Evolutionary conservation across 768 basidiomycete genomes (phyloP).

Genomic region (Agrocybe praecox): DNA sequence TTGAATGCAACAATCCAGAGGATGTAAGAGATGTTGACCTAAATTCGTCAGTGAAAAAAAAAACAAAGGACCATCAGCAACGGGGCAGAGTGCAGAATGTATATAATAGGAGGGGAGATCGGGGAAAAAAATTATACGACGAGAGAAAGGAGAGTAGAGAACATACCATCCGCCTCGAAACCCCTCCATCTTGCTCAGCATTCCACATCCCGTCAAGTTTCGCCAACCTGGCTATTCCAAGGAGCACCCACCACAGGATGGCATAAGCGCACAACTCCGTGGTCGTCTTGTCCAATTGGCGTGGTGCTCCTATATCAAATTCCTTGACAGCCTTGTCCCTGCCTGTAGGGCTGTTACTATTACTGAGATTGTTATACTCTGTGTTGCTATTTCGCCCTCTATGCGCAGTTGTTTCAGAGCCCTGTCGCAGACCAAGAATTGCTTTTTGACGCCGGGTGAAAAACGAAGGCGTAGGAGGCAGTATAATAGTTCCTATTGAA

Average conservation of each 20-base stretch:
- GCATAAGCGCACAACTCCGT: conserved; percentile 79
- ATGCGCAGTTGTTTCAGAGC: not conserved
- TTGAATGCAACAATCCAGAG: conserved; percentile 92
- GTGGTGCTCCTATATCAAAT: conserved; percentile 31
- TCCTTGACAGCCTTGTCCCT: conserved; percentile 8
- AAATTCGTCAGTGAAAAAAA: not conserved
- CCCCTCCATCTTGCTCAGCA: conserved; percentile 25
- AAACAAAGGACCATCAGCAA: not conserved
- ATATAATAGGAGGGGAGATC: no score
- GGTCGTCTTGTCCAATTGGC: conserved; percentile 74
- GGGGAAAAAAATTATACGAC: not conserved
- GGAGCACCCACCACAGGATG: conserved; percentile 74
- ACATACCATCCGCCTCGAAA: conserved; percentile 51
- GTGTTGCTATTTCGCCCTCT: conserved; percentile 16
- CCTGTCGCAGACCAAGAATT: conserved; percentile 6
- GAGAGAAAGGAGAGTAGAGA: not conserved
- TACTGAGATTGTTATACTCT: conserved; percentile 12
- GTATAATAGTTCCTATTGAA: conserved; percentile 75
- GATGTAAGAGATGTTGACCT: conserved; percentile 91
- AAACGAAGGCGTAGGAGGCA: conserved; percentile 73
- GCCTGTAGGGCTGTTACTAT: not conserved
- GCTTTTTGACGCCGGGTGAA: conserved; percentile 58
- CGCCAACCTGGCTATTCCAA: conserved; percentile 41
- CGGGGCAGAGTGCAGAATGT: no score
- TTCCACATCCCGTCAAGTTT: conserved; percentile 39